Evolutionary conservation across 1,284 basidiomycete genomes (phyloP).

Genomic region (Anthracocystis walkeri): DNA sequence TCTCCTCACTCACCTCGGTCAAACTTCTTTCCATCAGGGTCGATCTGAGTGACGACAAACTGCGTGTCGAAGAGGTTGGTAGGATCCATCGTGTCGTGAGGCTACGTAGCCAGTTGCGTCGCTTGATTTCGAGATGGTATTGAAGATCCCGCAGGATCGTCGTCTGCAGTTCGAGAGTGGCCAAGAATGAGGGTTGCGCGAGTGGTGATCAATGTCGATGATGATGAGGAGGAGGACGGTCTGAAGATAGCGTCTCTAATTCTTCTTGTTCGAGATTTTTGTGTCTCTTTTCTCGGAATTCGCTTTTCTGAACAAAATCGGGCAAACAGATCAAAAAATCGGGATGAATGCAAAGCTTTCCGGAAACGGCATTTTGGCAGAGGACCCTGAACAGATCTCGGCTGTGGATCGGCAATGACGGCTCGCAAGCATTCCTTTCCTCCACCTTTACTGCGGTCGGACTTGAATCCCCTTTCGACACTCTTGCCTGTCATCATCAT

Average conservation of each 20-base stretch:
- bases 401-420: conserved; percentile 22
- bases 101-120: not conserved
- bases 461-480: not conserved
- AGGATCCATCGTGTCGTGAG: conserved; percentile 52
- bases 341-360: not conserved
- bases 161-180: no score
- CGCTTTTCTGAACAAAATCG: conserved; percentile 6
- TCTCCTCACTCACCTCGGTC: conserved; percentile 82
- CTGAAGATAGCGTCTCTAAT: not conserved
- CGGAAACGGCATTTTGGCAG: not conserved
- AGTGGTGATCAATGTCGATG: not conserved
- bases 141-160: no score
- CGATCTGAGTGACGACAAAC: conserved; percentile 66
- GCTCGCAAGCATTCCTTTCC: conserved; percentile 6
- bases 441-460: conserved; percentile 4
- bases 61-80: conserved; percentile 68
- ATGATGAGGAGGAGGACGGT: conserved; percentile 3
- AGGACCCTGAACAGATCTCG: conserved; percentile 5
- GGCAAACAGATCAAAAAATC: not conserved
- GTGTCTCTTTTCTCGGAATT: conserved; percentile 23
- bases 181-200: not conserved
- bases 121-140: not conserved
- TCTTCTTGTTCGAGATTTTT: conserved; percentile 10
- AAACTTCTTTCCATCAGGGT: conserved; percentile 87
- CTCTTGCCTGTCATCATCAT: not conserved